Percentiles rank a stretch among this genome's conserved stretches.
phyloP scores from a whole-genome alignment of 1,139 yeast genomes.

The Yamadazyma taylorii region DNA sequence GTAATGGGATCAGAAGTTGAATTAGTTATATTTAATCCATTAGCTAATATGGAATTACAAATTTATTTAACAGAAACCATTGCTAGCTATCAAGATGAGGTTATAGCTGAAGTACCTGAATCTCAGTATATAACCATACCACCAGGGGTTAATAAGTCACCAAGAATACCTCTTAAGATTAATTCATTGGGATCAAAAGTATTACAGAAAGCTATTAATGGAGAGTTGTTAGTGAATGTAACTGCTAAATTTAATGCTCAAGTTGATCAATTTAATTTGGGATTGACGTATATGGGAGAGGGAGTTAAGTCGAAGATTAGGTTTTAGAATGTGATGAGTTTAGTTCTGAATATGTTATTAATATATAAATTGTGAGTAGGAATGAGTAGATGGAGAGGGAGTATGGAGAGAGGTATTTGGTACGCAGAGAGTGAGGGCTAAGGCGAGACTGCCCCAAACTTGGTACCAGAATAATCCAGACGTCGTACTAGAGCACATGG shows the following conservation, averaged over 20 bases:
- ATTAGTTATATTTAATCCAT: conserved; percentile 51
- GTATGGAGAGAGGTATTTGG: too few species aligned
- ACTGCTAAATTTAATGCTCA: conserved; percentile 39
- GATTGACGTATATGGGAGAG: conserved; percentile 44
- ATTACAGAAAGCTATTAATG: conserved; percentile 49
- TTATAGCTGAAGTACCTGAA: conserved; percentile 44
- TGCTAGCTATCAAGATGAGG: conserved; percentile 46
- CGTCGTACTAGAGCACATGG: too few species aligned
- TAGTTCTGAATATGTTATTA: background rate
- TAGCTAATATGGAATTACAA: conserved; percentile 41
- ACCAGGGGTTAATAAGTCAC: conserved; percentile 52
- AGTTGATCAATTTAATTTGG: conserved; percentile 38
- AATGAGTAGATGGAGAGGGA: background rate
- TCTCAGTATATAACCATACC: conserved; percentile 36
- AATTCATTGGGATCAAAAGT: conserved; percentile 51
- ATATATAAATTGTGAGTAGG: background rate
- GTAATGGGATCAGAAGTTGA: conserved; percentile 53
- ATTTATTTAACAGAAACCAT: conserved; percentile 42
- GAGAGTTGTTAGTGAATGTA: conserved; percentile 48
- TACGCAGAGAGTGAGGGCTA: too few species aligned
- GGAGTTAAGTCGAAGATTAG: conserved; percentile 42
- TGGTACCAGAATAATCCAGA: too few species aligned
- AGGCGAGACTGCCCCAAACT: too few species aligned
- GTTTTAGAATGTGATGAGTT: conserved; percentile 19
- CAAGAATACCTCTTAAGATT: conserved; percentile 48